Base-by-base conservation (phyloP, 495 filamentous ascomycete species). In the Tetracladium marchalianum region DNA sequence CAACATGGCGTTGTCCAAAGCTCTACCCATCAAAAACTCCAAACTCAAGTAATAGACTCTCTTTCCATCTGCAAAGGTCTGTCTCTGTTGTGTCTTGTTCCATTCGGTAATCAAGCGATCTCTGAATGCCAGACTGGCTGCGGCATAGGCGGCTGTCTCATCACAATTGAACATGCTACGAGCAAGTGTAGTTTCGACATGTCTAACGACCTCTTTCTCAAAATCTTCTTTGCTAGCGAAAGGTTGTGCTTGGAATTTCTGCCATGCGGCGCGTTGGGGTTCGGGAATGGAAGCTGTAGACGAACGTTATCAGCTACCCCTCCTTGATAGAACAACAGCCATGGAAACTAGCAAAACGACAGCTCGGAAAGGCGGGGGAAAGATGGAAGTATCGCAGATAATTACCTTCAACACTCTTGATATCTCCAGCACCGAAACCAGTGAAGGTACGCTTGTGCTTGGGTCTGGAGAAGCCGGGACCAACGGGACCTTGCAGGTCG, bases 81-180 rank as follows among this genome's bases (percentile, higher is more conserved):
- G 92, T 43, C 82, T 81, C 66, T 98, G 92, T 63, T 97, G 93
- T 43, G 92, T 98, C 64, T 81, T 85, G 66, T 96, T 97, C 92
- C 92, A 98, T 46, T 93, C 85, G 52, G 92, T 85, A 55, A 97
- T 82, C 53, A 98, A 71, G 31, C 88, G 80, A 64, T 98, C 92
- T 55, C 93, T 77, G 64, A 98, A 86, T 18, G 92, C 93, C 44
- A 98, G 72, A 42, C 86, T 82, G 32, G 87, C 83, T 39, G 90
- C 93, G 11, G 86, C 80, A 65, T 98, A 98, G 11, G 90, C 87
- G 38, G 90, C 93, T 60, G 78, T 60, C 64, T 98, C 93, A 71
- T 98, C 92, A 69, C 93, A 97, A 67, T 98, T 98, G 76, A 86
- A 98, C 61, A 98, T 77, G 52, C 88, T 95, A 12, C 92, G 87